Evolutionary conservation across 177 flowering plant genomes (phyloP).

Genomic region (Telopea speciosissima): DNA sequence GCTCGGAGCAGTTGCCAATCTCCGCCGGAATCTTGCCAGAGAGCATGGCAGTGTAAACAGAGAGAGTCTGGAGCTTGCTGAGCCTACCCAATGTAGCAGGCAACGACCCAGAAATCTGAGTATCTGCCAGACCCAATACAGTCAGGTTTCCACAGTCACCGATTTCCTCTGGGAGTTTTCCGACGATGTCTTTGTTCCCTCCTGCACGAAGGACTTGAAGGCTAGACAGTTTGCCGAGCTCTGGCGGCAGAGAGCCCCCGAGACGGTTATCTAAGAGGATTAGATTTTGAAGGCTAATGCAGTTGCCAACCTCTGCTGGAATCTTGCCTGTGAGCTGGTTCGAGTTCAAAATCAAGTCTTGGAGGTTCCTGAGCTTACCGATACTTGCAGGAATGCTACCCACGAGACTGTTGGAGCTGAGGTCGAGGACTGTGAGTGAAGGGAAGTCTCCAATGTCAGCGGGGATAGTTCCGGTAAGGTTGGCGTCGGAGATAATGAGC

Average conservation of each 20-base stretch:
- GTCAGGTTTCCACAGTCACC: conserved; percentile 50
- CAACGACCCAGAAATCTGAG: conserved; percentile 62
- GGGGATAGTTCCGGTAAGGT: conserved; percentile 72
- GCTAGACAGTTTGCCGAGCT: conserved; percentile 44
- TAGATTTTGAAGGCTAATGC: conserved; percentile 39
- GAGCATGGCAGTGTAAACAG: conserved; percentile 70
- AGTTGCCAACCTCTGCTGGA: conserved; percentile 58
- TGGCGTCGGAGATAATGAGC: conserved; percentile 53
- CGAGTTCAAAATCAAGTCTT: conserved; percentile 56
- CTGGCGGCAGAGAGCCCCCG: conserved; percentile 51
- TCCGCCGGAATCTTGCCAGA: conserved; percentile 72
- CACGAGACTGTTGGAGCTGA: conserved; percentile 56
- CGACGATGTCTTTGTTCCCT: conserved; percentile 64
- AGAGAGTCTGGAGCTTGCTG: conserved; percentile 51
- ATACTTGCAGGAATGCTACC: conserved; percentile 55
- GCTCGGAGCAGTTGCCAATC: conserved; percentile 76
- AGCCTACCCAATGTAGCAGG: conserved; percentile 66
- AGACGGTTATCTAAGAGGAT: conserved; percentile 58
- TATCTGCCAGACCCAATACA: conserved; percentile 72
- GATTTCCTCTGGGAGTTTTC: conserved; percentile 56
- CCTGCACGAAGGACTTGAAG: conserved; percentile 63
- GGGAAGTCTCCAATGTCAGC: conserved; percentile 38
- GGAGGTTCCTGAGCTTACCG: conserved; percentile 56
- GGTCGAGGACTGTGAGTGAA: conserved; percentile 43
- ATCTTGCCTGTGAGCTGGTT: conserved; percentile 69